Conservation (phyloP, 106 monocot genomes). For the Alisma plantagoaquatica region DNA sequence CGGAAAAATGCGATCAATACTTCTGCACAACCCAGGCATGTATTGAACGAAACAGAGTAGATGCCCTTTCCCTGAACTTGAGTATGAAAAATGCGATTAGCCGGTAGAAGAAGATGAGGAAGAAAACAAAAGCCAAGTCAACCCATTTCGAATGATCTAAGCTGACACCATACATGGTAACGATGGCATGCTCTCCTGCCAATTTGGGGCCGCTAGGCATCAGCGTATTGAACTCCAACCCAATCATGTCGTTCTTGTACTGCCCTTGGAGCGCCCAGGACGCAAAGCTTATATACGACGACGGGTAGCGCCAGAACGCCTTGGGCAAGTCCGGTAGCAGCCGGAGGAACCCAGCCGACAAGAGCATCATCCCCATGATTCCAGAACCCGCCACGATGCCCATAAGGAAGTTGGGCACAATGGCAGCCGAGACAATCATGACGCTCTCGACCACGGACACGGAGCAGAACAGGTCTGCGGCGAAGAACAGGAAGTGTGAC, state of each 20-base stretch:
- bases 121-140: slow-evolving; percentile 1
- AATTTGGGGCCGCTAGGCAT: background rate
- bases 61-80: slow-evolving; percentile 14
- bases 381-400: slow-evolving; percentile 8
- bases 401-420: slow-evolving; percentile 13
- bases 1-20: too few relatives aligned
- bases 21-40: too few relatives aligned
- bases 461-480: slow-evolving; percentile 4
- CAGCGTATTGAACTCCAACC: slow-evolving; percentile 4
- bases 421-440: slow-evolving; percentile 12
- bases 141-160: slow-evolving; percentile 5
- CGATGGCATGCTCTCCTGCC: slow-evolving; percentile 1
- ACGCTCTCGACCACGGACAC: slow-evolving; percentile 12
- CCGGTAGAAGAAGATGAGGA: slow-evolving; percentile 11
- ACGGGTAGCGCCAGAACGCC: slow-evolving; percentile 64
- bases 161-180: slow-evolving; percentile 1
- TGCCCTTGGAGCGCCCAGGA: slow-evolving; percentile 41
- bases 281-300: slow-evolving; percentile 73
- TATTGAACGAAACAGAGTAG: too few relatives aligned
- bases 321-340: slow-evolving; percentile 71
- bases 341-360: slow-evolving; percentile 63
- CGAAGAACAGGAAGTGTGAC: slow-evolving; percentile 9
- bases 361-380: too few relatives aligned
- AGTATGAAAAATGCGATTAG: slow-evolving; percentile 9
- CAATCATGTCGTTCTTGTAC: slow-evolving; percentile 8